Evolutionary conservation across 805 yeast species (phyloP), one percentile per base, ranked within the genome.

Genomic region (Lachancea sp.): DNA sequence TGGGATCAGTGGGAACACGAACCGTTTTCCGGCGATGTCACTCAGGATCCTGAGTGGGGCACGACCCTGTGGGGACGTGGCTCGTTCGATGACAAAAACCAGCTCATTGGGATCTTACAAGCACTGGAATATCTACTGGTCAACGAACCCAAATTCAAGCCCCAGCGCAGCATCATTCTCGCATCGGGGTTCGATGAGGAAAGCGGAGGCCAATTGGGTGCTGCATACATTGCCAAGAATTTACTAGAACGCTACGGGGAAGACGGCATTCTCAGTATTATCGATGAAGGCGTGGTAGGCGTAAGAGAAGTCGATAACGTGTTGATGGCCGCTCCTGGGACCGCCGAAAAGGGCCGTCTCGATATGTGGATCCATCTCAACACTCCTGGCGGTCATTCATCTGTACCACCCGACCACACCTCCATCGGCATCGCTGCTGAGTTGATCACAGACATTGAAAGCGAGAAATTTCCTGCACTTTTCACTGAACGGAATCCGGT

Each of bases 151-250:
- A 74, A 69, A 3, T 81, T 71, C 62, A 41, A 55, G 27, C 84
- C 86, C 7, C 57, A 69, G 44, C 74, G 91, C 59, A 73, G 84
- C 1, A 60, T 83, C 18, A 52, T 85, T 19, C 59, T 81, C 2
- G 79, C 84, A 0, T 77, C 81, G 59, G 95, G 95, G 0, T 81
- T 74, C 52, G 93, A 85, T 58, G 95, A 85, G 65, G 95, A 85
- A 59, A 73, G 76, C 32, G 70, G 77, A 31, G 95, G 95, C 4
- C 47, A 51, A 16, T 61, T 68, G 7, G 90, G 91, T 42, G 93
- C 93, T 3, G 47, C 54, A 0, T 48, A 63, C n/a, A 65, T 85
- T 20, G 70, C 74, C 17, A 48, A 69, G 38, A 61, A 66, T 38
- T 58, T 85, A 36, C 60, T 69, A 17, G 69, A 74, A 16, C 70